These are phyloP conservation scores for Penicillium tannophilum DNA, from an alignment of 495 filamentous ascomycete genomes.

Conservation along the genomic window DNA sequence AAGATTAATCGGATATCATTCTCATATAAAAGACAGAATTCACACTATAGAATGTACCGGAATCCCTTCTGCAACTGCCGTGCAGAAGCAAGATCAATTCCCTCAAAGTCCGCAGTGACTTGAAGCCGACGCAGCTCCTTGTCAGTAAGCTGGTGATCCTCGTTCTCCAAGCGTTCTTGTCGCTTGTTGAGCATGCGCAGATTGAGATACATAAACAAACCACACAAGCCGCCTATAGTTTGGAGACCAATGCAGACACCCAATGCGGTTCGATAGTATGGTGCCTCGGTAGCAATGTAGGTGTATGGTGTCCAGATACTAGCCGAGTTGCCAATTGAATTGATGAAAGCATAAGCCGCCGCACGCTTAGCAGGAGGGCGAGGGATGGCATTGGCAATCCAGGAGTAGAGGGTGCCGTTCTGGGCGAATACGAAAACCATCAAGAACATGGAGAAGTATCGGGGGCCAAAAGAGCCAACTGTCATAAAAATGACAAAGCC, in stretches of 20 bases:
- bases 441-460: conserved; percentile 57
- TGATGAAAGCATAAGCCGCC: conserved; percentile 57
- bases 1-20: not conserved
- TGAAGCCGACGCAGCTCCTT: conserved; percentile 46
- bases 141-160: conserved; percentile 40
- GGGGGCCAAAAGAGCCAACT: conserved; percentile 46
- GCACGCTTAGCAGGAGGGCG: conserved; percentile 57
- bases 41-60: conserved; percentile 42
- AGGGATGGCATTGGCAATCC: conserved; percentile 55
- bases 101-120: conserved; percentile 50
- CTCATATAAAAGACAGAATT: not conserved
- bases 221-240: conserved; percentile 37
- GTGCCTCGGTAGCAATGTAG: conserved; percentile 39
- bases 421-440: conserved; percentile 58
- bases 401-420: conserved; percentile 56
- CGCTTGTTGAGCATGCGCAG: conserved; percentile 46
- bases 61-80: conserved; percentile 51
- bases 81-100: conserved; percentile 48
- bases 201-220: conserved; percentile 45
- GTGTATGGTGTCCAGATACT: conserved; percentile 59
- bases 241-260: conserved; percentile 52
- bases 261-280: conserved; percentile 49
- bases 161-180: conserved; percentile 48
- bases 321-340: conserved; percentile 54
- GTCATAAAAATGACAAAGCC: conserved; percentile 56